A percentile compares a stretch with the other conserved stretches of the same genome.
Conservation (phyloP, 495 filamentous ascomycete species). For the Aspergillus incahuasiensis region DNA sequence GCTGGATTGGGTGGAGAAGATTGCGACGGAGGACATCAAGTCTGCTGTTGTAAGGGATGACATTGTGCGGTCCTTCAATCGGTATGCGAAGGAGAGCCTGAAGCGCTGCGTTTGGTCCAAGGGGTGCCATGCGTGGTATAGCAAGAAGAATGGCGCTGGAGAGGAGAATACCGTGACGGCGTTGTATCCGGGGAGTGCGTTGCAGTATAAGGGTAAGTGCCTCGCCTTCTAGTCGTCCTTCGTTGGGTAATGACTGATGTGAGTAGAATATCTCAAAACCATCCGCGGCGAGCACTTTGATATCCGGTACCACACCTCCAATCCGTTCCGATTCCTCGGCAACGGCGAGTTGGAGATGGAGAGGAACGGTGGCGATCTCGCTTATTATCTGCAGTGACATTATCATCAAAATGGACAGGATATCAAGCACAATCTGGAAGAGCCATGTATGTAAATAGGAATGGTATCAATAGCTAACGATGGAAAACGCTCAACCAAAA, state of each 20-base stretch:
- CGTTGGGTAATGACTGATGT: background rate
- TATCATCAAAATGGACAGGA: background rate
- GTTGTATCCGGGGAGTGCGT: conserved; percentile 38
- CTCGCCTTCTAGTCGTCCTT: background rate
- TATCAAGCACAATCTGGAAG: background rate
- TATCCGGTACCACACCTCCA: conserved; percentile 36
- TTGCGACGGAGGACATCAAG: conserved; percentile 41
- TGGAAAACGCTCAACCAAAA: background rate
- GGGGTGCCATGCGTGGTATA: conserved; percentile 46
- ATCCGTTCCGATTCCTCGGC: conserved; percentile 45
- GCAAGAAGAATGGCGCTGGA: conserved; percentile 24
- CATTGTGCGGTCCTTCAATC: conserved; percentile 35
- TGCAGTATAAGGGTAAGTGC: conserved; percentile 39
- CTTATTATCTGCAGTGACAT: conserved; percentile 6
- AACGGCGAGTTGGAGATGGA: conserved; percentile 31
- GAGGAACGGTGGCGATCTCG: background rate
- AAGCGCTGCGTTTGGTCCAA: conserved; percentile 40
- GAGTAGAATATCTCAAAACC: conserved; percentile 9
- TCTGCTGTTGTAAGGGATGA: conserved; percentile 31
- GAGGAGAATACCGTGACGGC: conserved; percentile 30
- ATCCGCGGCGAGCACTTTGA: conserved; percentile 43
- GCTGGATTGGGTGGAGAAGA: conserved; percentile 38
- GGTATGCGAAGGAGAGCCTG: conserved; percentile 33
- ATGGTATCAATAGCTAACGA: background rate
- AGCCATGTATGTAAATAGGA: background rate